Evolutionary conservation across 140 eudicot genomes (phyloP).

Genomic region (Bidens hawaiensis): DNA sequence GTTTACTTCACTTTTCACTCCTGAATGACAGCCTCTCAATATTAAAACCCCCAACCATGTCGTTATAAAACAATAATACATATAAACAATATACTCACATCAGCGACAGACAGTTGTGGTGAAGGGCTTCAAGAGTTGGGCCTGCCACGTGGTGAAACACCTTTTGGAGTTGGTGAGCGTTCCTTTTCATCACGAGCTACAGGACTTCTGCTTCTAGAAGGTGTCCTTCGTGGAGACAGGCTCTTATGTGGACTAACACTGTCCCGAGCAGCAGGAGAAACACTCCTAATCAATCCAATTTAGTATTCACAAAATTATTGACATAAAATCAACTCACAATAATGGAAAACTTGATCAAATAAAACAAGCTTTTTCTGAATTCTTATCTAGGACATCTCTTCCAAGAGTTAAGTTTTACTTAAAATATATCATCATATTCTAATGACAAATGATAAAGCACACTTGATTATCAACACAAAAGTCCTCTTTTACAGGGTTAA

Average conservation of each 20-base stretch:
- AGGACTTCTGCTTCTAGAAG: constrained; percentile 69
- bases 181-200: constrained; percentile 40
- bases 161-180: constrained; percentile 59
- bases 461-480: background rate
- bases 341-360: too few species aligned
- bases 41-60: background rate
- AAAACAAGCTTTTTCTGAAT: background rate
- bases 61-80: background rate
- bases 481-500: background rate
- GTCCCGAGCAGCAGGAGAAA: constrained; percentile 54
- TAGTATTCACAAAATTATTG: constrained; percentile 3
- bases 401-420: background rate
- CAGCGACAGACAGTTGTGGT: constrained; percentile 80
- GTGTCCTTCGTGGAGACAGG: constrained; percentile 57
- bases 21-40: constrained; percentile 24
- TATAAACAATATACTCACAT: constrained; percentile 44
- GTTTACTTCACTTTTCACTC: constrained; percentile 33
- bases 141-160: constrained; percentile 74
- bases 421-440: background rate
- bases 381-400: background rate
- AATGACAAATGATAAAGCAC: background rate
- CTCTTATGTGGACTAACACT: constrained; percentile 76
- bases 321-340: background rate
- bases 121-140: constrained; percentile 76
- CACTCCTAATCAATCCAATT: constrained; percentile 33